Evolutionary conservation across 2,329 filamentous ascomycete genomes (phyloP).

Genomic region (Xylariales sp.): DNA sequence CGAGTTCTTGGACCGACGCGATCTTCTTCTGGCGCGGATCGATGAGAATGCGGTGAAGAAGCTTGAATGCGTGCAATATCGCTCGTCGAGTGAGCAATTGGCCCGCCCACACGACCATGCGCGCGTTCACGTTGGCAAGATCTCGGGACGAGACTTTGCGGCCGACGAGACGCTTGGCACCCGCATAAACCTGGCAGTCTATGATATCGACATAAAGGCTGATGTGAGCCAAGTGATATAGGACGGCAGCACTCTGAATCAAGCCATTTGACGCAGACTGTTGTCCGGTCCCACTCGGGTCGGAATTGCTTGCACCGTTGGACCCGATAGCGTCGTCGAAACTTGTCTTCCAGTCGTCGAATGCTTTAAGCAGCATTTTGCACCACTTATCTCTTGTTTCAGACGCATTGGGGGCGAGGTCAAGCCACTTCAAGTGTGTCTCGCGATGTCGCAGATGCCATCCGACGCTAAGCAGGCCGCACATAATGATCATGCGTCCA

Average conservation of each 20-base stretch:
- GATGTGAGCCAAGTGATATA: conserved; percentile 90
- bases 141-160: conserved; percentile 82
- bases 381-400: conserved; percentile 80
- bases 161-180: conserved; percentile 80
- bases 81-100: conserved; percentile 81
- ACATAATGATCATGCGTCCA: conserved; percentile 90
- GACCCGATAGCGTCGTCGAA: conserved; percentile 76
- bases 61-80: conserved; percentile 84
- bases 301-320: conserved; percentile 51
- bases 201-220: conserved; percentile 89
- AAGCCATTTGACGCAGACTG: conserved; percentile 70
- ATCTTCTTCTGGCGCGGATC: conserved; percentile 56
- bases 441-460: conserved; percentile 93
- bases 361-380: conserved; percentile 78
- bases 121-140: conserved; percentile 75
- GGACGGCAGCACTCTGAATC: conserved; percentile 81
- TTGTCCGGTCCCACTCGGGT: conserved; percentile 54
- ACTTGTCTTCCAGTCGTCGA: conserved; percentile 87
- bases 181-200: conserved; percentile 89
- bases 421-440: conserved; percentile 84
- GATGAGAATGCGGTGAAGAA: conserved; percentile 80
- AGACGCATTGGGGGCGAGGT: conserved; percentile 70
- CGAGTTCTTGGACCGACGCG: conserved; percentile 41
- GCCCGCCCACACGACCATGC: conserved; percentile 84
- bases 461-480: conserved; percentile 86